These are phyloP conservation scores for Daldinia bambusicola DNA, from an alignment of 495 filamentous ascomycete genomes.

Conservation along the genomic window DNA sequence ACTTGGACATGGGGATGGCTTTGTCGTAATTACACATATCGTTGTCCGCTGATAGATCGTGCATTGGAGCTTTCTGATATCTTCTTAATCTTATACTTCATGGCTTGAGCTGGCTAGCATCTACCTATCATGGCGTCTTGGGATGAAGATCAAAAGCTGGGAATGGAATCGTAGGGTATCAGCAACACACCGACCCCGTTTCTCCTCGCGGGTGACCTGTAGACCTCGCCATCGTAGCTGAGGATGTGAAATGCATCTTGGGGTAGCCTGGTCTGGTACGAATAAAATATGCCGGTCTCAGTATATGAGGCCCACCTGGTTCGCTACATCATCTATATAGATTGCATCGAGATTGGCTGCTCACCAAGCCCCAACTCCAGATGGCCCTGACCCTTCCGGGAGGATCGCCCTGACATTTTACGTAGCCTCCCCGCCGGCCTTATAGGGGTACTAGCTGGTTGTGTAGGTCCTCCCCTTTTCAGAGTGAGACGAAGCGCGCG, in stretches of 20 bases:
- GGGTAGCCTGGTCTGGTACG: conserved; percentile 15
- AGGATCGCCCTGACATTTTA: conserved; percentile 17
- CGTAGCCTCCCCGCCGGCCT: conserved; percentile 15
- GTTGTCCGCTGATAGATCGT: neutral
- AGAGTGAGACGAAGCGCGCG: conserved; percentile 43
- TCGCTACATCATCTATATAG: conserved; percentile 43
- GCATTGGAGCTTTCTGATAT: neutral
- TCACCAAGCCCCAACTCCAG: conserved; percentile 35
- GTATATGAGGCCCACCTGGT: conserved; percentile 34
- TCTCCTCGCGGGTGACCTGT: neutral
- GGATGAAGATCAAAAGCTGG: neutral
- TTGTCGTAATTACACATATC: conserved; percentile 18
- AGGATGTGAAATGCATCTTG: conserved; percentile 16
- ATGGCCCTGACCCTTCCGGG: conserved; percentile 23
- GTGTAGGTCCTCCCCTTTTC: conserved; percentile 27
- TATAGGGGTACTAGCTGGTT: conserved; percentile 35
- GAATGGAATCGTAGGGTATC: neutral
- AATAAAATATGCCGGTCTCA: conserved; percentile 41
- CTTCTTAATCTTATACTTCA: neutral
- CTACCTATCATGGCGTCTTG: neutral
- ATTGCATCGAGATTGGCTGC: conserved; percentile 46
- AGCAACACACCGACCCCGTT: neutral
- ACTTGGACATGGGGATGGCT: conserved; percentile 8
- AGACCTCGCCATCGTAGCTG: conserved; percentile 1
- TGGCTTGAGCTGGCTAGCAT: neutral